Evolutionary conservation across 257 asterid species (phyloP).

Genomic region (Penstemon davidsonii): DNA sequence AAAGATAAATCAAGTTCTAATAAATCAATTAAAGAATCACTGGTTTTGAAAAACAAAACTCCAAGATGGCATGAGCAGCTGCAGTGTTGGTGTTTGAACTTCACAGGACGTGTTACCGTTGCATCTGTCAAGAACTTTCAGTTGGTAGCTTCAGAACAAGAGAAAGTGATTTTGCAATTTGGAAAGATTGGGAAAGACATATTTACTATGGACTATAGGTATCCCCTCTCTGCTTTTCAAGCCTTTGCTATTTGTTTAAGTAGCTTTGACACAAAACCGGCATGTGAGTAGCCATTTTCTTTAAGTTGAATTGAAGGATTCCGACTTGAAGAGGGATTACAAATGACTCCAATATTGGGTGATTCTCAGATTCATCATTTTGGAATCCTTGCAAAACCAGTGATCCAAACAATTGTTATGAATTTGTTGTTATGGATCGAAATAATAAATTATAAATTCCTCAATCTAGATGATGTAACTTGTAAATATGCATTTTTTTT

Average conservation of each 20-base stretch:
- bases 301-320: too few species aligned
- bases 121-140: conserved; percentile 93
- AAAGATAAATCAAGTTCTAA: too few species aligned
- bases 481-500: too few species aligned
- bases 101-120: conserved; percentile 80
- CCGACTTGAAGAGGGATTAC: too few species aligned
- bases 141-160: conserved; percentile 75
- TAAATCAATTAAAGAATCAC: conserved; percentile 52
- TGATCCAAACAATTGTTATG: too few species aligned
- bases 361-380: too few species aligned
- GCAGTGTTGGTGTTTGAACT: conserved; percentile 91
- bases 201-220: conserved; percentile 90
- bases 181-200: conserved; percentile 87
- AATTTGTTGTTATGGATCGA: too few species aligned
- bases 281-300: conserved; percentile 61
- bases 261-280: conserved; percentile 83
- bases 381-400: too few species aligned
- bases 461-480: too few species aligned
- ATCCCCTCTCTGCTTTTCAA: conserved; percentile 85
- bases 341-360: too few species aligned
- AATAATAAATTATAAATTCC: too few species aligned
- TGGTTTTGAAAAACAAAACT: conserved; percentile 67
- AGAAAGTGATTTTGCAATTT: conserved; percentile 77
- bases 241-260: conserved; percentile 86
- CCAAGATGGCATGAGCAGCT: conserved; percentile 94